These are phyloP conservation scores for Mortierella sp. DNA, from an alignment of 371 early-diverging fungal species.

Conservation along the genomic window DNA sequence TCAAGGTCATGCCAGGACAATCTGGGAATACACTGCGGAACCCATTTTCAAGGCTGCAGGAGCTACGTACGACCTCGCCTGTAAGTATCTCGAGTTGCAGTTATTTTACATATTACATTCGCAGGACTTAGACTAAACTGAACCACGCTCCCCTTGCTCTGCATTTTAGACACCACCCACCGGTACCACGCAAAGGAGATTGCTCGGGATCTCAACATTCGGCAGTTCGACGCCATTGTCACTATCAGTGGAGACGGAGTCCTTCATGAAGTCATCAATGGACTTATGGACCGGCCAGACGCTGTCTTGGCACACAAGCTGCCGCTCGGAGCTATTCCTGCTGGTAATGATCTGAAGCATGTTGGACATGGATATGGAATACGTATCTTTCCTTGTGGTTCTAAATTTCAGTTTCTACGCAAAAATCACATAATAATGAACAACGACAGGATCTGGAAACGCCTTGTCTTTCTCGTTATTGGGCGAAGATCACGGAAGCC, in stretches of 20 bases:
- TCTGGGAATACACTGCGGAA: constrained; percentile 67
- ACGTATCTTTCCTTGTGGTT: too few species aligned
- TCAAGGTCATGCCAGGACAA: constrained; percentile 68
- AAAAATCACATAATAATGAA: neutral
- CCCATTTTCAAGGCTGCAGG: constrained; percentile 77
- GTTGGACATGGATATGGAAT: too few species aligned
- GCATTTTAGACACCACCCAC: constrained; percentile 69
- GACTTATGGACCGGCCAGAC: constrained; percentile 75
- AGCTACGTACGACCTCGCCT: constrained; percentile 65
- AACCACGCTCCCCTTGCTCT: neutral
- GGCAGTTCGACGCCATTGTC: constrained; percentile 68
- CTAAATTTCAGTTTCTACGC: neutral
- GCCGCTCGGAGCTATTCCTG: constrained; percentile 75
- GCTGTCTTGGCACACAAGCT: constrained; percentile 65
- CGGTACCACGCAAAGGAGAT: constrained; percentile 76
- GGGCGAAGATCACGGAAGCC: constrained; percentile 66
- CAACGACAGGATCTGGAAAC: constrained; percentile 61
- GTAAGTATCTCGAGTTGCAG: constrained; percentile 47
- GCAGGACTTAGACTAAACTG: too few species aligned
- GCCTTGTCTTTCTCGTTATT: constrained; percentile 64
- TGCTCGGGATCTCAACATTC: constrained; percentile 65
- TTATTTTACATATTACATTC: too few species aligned
- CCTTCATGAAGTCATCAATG: constrained; percentile 83
- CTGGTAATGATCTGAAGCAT: too few species aligned
- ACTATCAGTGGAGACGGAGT: constrained; percentile 86